Conservation (phyloP, 1,139 yeast species). For the Chernovozyma sophiae-reginae region DNA sequence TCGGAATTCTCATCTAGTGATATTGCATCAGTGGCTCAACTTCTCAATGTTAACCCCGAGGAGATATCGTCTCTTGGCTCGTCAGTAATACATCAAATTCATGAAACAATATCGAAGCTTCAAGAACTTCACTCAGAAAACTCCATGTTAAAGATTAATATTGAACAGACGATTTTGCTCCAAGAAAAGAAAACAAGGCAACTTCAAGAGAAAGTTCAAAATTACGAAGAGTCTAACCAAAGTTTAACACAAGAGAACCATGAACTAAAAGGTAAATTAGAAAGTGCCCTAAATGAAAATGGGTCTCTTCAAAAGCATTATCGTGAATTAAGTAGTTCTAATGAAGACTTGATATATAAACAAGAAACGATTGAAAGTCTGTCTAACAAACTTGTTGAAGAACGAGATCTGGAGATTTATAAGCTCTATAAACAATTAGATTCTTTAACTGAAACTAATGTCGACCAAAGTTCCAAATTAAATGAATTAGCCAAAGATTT, state of each 20-base stretch:
- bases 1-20: conserved; percentile 3
- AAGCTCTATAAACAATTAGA: conserved; percentile 52
- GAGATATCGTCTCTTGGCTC: conserved; percentile 14
- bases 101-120: conserved; percentile 42
- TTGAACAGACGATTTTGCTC: conserved; percentile 49
- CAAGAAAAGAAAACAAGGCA: conserved; percentile 17
- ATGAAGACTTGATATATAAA: conserved; percentile 20
- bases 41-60: conserved; percentile 28
- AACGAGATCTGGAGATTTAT: conserved; percentile 43
- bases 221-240: conserved; percentile 22
- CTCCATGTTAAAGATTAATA: conserved; percentile 46
- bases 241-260: conserved; percentile 25
- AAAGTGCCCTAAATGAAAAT: conserved; percentile 8
- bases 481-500: conserved; percentile 36
- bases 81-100: conserved; percentile 17
- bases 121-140: conserved; percentile 50
- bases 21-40: conserved; percentile 18
- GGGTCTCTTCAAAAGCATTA: conserved; percentile 10
- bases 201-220: conserved; percentile 25
- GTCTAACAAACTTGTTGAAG: conserved; percentile 32
- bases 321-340: conserved; percentile 13
- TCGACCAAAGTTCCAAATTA: conserved; percentile 40
- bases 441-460: conserved; percentile 43
- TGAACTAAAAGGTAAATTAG: conserved; percentile 20
- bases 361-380: conserved; percentile 13